Evolutionary conservation across 768 basidiomycete species (phyloP).

Genomic region (Tricholoma matsutake): DNA sequence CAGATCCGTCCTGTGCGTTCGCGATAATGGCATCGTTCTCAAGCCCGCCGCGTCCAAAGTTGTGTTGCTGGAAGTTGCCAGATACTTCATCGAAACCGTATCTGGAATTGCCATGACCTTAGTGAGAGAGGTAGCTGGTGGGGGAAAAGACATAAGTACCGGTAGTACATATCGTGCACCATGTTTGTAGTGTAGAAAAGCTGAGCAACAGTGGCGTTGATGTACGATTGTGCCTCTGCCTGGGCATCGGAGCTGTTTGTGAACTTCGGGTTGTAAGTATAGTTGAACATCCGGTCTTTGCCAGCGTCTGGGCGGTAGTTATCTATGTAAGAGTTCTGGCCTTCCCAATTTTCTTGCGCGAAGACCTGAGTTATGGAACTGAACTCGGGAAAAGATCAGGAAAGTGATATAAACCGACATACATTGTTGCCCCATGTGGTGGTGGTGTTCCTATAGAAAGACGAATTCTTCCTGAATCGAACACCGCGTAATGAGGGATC

Average conservation of each 20-base stretch:
- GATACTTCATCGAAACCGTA: constrained; percentile 90
- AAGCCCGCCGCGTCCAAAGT: constrained; percentile 86
- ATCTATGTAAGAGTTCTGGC: constrained; percentile 55
- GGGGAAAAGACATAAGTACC: constrained; percentile 29
- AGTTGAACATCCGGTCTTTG: constrained; percentile 58
- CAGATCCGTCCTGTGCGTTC: constrained; percentile 94
- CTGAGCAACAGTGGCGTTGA: constrained; percentile 85
- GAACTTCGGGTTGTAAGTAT: constrained; percentile 65
- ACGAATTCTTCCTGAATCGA: constrained; percentile 20
- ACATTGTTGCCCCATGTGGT: constrained; percentile 90
- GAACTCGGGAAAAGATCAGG: not conserved
- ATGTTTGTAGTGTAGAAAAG: constrained; percentile 86
- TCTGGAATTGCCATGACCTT: constrained; percentile 30
- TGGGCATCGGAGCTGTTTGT: constrained; percentile 55
- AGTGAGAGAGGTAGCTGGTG: not conserved
- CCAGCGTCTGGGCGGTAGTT: constrained; percentile 83
- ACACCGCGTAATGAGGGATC: constrained; percentile 52
- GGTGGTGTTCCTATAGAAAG: constrained; percentile 61
- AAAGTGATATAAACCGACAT: constrained; percentile 12
- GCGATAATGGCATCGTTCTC: constrained; percentile 91
- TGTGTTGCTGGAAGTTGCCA: constrained; percentile 98
- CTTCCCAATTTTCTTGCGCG: constrained; percentile 93
- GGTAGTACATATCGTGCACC: constrained; percentile 81
- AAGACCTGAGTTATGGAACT: constrained; percentile 52
- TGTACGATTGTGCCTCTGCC: constrained; percentile 74